phyloP scores from a whole-genome alignment of 2,329 filamentous ascomycete genomes.

The Beauveria rudraprayagi region DNA sequence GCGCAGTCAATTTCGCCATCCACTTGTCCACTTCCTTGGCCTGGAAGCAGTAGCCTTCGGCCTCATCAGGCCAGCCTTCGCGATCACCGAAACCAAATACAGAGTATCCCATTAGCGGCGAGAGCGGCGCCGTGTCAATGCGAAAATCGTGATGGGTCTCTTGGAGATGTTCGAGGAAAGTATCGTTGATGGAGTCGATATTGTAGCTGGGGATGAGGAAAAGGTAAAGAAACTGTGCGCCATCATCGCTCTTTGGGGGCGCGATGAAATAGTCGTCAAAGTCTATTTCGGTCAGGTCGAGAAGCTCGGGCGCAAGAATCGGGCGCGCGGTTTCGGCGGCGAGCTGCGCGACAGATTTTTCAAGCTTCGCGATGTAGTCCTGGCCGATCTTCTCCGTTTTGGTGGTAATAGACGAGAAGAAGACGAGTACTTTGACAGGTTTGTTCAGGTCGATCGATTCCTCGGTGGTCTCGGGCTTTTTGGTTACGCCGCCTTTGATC shows the following conservation, averaged over 20 bases:
- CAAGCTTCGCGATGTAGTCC: slow-evolving; percentile 50
- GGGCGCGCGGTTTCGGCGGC: slow-evolving; percentile 25
- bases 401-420: slow-evolving; percentile 83
- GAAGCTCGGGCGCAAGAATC: slow-evolving; percentile 52
- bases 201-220: slow-evolving; percentile 87
- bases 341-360: slow-evolving; percentile 43
- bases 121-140: slow-evolving; percentile 81
- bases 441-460: slow-evolving; percentile 25
- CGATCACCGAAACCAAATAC: slow-evolving; percentile 91
- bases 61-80: slow-evolving; percentile 85
- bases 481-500: slow-evolving; percentile 37
- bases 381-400: slow-evolving; percentile 69
- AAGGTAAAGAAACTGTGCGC: slow-evolving; percentile 69
- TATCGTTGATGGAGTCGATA: slow-evolving; percentile 85
- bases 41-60: slow-evolving; percentile 87
- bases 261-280: slow-evolving; percentile 88
- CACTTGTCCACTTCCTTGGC: slow-evolving; percentile 86
- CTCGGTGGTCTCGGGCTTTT: slow-evolving; percentile 22
- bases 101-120: slow-evolving; percentile 71
- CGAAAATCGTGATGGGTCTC: slow-evolving; percentile 97
- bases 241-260: slow-evolving; percentile 52
- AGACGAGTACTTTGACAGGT: slow-evolving; percentile 66
- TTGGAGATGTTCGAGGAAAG: slow-evolving; percentile 75
- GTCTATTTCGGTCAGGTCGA: slow-evolving; percentile 79
- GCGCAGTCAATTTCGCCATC: slow-evolving; percentile 89